Conservation (phyloP, 148 eudicot species). For the Amaranthus palmeri region DNA sequence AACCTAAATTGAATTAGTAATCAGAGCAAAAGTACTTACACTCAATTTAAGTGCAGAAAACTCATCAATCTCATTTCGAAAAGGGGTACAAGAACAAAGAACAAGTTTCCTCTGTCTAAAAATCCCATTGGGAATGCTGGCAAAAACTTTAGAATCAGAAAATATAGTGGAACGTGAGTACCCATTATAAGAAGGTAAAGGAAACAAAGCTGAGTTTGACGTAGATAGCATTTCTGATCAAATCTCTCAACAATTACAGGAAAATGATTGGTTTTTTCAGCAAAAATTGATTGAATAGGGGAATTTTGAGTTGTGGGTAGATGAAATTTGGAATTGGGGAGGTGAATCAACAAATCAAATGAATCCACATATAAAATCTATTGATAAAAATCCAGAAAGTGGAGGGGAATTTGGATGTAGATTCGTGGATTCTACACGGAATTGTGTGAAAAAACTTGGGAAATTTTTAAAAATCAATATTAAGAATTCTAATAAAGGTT, state of each 20-base stretch:
- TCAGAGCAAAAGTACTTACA: constrained; percentile 30
- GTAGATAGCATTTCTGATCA: constrained; percentile 32
- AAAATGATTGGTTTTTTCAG: background rate
- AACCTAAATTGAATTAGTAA: background rate
- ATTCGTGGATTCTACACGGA: background rate
- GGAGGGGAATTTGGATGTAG: background rate
- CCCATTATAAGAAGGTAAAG: constrained; percentile 24
- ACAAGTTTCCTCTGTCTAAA: constrained; percentile 26
- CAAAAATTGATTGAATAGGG: background rate
- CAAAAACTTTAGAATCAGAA: constrained; percentile 13
- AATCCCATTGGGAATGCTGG: constrained; percentile 24
- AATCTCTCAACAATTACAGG: background rate
- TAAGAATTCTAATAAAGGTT: too few relatives aligned
- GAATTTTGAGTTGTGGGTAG: constrained; percentile 3
- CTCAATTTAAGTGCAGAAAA: constrained; percentile 33
- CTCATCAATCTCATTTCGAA: constrained; percentile 42
- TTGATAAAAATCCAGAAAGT: constrained; percentile 5
- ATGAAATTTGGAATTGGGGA: background rate
- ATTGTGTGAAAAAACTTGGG: too few relatives aligned
- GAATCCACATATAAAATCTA: constrained; percentile 2
- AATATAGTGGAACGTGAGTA: constrained; percentile 26
- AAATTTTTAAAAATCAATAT: too few relatives aligned
- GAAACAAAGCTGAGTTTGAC: constrained; percentile 31
- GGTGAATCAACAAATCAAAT: background rate
- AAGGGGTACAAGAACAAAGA: constrained; percentile 56